These are phyloP conservation scores for Stentor coeruleus DNA, from an alignment of 73 alveolate genomes.

Conservation along the genomic window DNA sequence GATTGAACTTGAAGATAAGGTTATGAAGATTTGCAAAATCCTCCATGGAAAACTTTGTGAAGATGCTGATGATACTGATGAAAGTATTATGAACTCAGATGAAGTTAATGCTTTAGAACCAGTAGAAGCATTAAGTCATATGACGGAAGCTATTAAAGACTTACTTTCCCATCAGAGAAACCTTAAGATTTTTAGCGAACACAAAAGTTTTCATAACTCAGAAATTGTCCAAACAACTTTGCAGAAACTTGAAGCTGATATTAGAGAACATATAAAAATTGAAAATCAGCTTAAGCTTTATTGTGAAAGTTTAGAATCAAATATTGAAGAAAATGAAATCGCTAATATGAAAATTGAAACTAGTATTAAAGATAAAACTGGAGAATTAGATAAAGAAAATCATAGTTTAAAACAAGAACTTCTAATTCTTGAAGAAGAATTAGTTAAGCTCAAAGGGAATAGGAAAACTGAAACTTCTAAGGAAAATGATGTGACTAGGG, in stretches of 20 bases:
- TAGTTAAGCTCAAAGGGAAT: too few species aligned
- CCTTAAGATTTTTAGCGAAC: not conserved
- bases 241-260: conserved; percentile 19
- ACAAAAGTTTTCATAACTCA: not conserved
- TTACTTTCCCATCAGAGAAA: not conserved
- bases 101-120: conserved; percentile 10
- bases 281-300: conserved; percentile 8
- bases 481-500: not conserved
- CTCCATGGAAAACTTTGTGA: not conserved
- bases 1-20: not conserved
- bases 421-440: not conserved
- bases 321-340: conserved; percentile 6
- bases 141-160: conserved; percentile 24
- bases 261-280: conserved; percentile 16
- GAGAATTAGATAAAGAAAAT: not conserved
- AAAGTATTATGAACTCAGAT: not conserved
- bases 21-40: not conserved
- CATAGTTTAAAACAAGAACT: not conserved
- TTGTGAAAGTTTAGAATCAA: not conserved
- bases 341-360: not conserved
- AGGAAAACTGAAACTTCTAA: too few species aligned
- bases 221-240: not conserved
- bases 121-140: conserved; percentile 1
- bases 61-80: conserved; percentile 2
- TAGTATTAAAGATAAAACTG: not conserved